phyloP scores from a whole-genome alignment of 106 monocot genomes.

The Acorus calamus region DNA sequence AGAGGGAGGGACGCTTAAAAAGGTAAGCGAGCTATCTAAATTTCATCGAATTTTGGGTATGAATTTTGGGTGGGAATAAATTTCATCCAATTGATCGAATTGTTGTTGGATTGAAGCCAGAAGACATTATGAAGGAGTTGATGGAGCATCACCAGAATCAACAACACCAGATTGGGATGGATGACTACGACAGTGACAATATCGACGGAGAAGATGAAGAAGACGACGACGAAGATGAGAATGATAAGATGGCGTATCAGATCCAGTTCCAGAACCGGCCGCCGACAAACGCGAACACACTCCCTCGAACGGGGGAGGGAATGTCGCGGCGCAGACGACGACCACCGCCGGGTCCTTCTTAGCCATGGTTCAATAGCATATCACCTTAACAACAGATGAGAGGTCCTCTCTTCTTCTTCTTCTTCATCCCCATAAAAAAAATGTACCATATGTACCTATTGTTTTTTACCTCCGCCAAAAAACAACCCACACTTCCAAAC shows the following conservation, averaged over 20 bases:
- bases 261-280: slow-evolving; percentile 46
- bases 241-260: slow-evolving; percentile 45
- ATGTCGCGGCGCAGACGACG: slow-evolving; percentile 9
- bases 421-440: neutral
- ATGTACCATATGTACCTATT: slow-evolving; percentile 28
- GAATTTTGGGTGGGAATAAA: too few species aligned
- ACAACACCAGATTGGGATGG: neutral
- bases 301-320: slow-evolving; percentile 1
- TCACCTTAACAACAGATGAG: too few species aligned
- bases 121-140: slow-evolving; percentile 53
- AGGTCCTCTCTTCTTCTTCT: neutral
- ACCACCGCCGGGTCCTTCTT: slow-evolving; percentile 32
- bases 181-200: slow-evolving; percentile 20
- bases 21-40: slow-evolving; percentile 18
- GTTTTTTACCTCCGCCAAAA: neutral
- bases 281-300: slow-evolving; percentile 5
- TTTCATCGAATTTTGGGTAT: too few species aligned
- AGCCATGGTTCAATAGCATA: slow-evolving; percentile 39
- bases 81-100: neutral
- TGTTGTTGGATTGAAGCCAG: slow-evolving; percentile 56
- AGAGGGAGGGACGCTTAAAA: slow-evolving; percentile 12
- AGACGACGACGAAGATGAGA: slow-evolving; percentile 30
- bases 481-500: slow-evolving; percentile 5
- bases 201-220: slow-evolving; percentile 36
- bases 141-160: slow-evolving; percentile 20